A percentile compares a stretch with the other conserved stretches of the same genome.
These are phyloP conservation scores for Diphasiastrum complanatum DNA, from an alignment of 83 land plant species.

Conservation along the genomic window DNA sequence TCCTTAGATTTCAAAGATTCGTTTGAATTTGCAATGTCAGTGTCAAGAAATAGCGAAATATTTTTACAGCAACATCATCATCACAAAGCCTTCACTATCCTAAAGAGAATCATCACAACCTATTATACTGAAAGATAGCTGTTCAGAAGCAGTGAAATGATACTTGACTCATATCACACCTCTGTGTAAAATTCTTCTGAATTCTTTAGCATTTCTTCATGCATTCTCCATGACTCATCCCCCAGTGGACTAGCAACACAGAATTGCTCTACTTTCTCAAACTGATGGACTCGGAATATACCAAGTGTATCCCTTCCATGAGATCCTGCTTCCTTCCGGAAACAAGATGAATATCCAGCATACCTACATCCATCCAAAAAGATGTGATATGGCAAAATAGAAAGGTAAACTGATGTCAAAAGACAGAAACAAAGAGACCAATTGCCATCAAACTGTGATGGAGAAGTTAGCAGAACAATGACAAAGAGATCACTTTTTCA, in stretches of 20 bases:
- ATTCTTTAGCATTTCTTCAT: slow-evolving; percentile 89
- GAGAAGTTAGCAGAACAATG: too few species aligned
- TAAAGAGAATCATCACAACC: too few species aligned
- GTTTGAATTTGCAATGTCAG: too few species aligned
- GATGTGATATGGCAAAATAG: neutral
- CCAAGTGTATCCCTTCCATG: slow-evolving; percentile 95
- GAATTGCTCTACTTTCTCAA: slow-evolving; percentile 95
- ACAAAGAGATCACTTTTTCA: too few species aligned
- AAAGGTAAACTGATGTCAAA: neutral
- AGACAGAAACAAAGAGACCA: neutral
- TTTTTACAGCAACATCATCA: too few species aligned
- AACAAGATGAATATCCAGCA: slow-evolving; percentile 95
- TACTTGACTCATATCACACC: slow-evolving; percentile 27
- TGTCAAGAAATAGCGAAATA: too few species aligned
- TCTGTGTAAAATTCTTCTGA: slow-evolving; percentile 85
- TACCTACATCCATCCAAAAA: slow-evolving; percentile 48
- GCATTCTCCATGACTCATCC: slow-evolving; percentile 87
- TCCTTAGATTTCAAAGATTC: too few species aligned
- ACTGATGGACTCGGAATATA: slow-evolving; percentile 93
- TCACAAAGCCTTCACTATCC: too few species aligned
- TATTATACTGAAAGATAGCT: too few species aligned
- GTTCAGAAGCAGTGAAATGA: too few species aligned
- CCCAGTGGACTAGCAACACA: slow-evolving; percentile 83
- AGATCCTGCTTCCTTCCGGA: slow-evolving; percentile 92
- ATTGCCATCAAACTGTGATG: too few species aligned